Conservation (phyloP, 805 yeast genomes). For the Nematodospora valgi region DNA sequence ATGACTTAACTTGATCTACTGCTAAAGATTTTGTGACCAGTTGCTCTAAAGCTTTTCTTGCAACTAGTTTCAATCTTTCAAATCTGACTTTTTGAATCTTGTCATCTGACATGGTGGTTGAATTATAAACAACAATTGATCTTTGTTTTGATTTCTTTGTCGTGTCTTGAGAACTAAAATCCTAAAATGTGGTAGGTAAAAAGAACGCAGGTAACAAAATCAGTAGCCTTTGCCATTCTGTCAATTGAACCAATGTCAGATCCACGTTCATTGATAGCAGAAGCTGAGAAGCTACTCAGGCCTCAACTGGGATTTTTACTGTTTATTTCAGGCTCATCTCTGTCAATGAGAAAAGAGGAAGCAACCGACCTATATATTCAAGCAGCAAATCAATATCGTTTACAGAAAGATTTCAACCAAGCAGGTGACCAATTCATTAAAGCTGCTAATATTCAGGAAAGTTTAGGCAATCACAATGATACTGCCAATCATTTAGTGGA, state of each 20-base stretch:
- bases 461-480: conserved; percentile 79
- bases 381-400: conserved; percentile 87
- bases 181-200: no score
- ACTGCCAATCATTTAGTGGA: conserved; percentile 88
- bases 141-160: no score
- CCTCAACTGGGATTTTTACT: conserved; percentile 72
- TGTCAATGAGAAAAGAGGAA: conserved; percentile 71
- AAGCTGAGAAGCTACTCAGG: conserved; percentile 42
- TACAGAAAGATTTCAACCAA: conserved; percentile 63
- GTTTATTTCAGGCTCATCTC: conserved; percentile 59
- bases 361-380: conserved; percentile 87
- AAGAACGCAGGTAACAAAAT: no score
- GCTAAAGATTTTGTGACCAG: conserved; percentile 47
- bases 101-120: no score
- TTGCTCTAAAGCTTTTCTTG: conserved; percentile 52
- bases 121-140: background rate
- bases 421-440: conserved; percentile 85
- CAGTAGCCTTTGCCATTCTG: no score
- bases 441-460: conserved; percentile 78
- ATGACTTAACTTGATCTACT: conserved; percentile 47
- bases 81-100: conserved; percentile 42
- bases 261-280: conserved; percentile 43
- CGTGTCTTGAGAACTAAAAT: no score
- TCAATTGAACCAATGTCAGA: conserved; percentile 37
- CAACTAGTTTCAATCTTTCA: conserved; percentile 47